Evolutionary conservation across 306 rosid genomes (phyloP), one percentile per base, ranked within the genome.

Genomic region (Calophaca sinica): DNA sequence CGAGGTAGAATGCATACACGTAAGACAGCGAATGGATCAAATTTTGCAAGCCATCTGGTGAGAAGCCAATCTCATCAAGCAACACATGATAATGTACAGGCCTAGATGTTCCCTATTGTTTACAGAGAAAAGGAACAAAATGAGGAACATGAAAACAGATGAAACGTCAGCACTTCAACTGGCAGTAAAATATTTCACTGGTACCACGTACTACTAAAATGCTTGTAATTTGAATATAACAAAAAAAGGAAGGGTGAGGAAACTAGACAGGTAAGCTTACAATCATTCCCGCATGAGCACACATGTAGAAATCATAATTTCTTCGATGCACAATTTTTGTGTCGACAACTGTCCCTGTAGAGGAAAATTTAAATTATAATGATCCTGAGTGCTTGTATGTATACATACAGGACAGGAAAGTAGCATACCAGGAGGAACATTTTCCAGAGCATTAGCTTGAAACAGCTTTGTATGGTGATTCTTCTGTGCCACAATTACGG

Each of bases 1-100:
- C 62, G 20, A 54, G 70, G 42, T 46, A 3, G 75, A 88, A 53
- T 62, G 75, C 96, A 73, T 90, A 94, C 98, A 86, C 96, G 10
- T 94, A 94, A 65, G 86, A 88, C 39, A 91, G 84, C 7, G 92
- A 91, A 70, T 87, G 86, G 76, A 90, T 87, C 28, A 91, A 79
- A 73, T 90, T 85, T 84, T 94, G 97, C 82, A 94, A 73, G 68
- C 49, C 93, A 67, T 94, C 98, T 2, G 88, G 86, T 0, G 98
- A 87, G 85, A 94, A 90, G 70, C 96, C 98, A 48, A 91, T 94
- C 87, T 94, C 97, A 72, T 94, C 98, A 32, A 91, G 76, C 81
- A 91, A 76, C 70, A 91, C 96, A 49, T 91, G 96, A 81, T 91
- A 94, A 80, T 90, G 96, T 7, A 88, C 92, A 2, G 97, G 97